Evolutionary conservation across 2,329 filamentous ascomycete genomes (phyloP).

Genomic region (Xylariaceae sp.): DNA sequence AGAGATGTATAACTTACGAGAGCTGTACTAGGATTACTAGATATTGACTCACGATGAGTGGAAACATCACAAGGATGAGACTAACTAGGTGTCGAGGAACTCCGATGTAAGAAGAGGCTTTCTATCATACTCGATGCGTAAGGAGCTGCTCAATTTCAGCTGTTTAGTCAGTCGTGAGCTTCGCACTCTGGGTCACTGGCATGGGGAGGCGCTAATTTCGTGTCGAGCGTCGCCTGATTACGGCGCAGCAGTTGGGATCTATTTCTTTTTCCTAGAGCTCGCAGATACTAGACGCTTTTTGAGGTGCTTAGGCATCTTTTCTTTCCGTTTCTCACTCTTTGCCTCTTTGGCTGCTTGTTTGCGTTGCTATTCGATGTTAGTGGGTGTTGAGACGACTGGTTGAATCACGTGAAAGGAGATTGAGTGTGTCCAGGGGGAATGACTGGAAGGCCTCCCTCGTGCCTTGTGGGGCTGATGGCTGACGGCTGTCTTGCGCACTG

Average conservation of each 20-base stretch:
- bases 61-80: too few relatives aligned
- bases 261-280: constrained; percentile 60
- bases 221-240: too few relatives aligned
- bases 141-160: too few relatives aligned
- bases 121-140: too few relatives aligned
- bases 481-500: constrained; percentile 19
- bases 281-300: constrained; percentile 81
- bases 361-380: constrained; percentile 43
- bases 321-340: constrained; percentile 86
- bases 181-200: too few relatives aligned
- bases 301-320: constrained; percentile 92
- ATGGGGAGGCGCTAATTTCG: too few relatives aligned
- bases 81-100: too few relatives aligned
- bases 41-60: too few relatives aligned
- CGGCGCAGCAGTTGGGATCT: too few relatives aligned
- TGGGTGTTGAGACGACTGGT: not conserved
- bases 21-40: not conserved
- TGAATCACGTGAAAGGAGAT: not conserved
- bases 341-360: constrained; percentile 92
- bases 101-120: too few relatives aligned
- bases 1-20: not conserved
- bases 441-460: not conserved
- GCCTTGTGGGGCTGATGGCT: not conserved
- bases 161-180: too few relatives aligned
- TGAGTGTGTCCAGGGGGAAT: not conserved